These are phyloP conservation scores for Corchorus olitorius DNA, from an alignment of 345 rosid species.

Conservation along the genomic window DNA sequence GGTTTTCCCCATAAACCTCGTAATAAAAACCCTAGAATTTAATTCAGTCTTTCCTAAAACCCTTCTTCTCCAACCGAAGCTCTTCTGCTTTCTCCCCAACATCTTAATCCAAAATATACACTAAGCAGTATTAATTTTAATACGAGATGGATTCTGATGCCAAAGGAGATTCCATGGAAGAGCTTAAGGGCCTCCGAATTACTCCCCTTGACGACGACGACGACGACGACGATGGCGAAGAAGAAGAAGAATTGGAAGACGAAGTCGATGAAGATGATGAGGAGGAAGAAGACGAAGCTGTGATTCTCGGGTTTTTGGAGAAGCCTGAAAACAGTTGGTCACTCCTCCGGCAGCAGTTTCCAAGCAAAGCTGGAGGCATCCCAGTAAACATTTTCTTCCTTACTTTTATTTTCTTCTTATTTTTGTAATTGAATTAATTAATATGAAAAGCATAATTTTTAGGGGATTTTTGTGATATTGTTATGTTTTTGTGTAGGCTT, in stretches of 20 bases:
- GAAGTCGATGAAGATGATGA: conserved; percentile 57
- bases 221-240: conserved; percentile 30
- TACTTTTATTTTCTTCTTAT: background rate
- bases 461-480: conserved; percentile 11
- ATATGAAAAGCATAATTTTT: background rate
- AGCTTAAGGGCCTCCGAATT: conserved; percentile 60
- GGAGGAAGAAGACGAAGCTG: conserved; percentile 61
- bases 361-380: conserved; percentile 84
- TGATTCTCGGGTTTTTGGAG: conserved; percentile 69
- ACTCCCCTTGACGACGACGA: conserved; percentile 54
- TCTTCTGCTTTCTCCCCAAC: too few relatives aligned
- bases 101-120: too few relatives aligned
- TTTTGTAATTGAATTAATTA: background rate
- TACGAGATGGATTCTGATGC: conserved; percentile 32
- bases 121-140: too few relatives aligned
- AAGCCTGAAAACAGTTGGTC: conserved; percentile 65
- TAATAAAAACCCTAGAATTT: too few relatives aligned
- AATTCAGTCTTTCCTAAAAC: too few relatives aligned
- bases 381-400: conserved; percentile 50
- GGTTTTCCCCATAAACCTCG: too few relatives aligned
- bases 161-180: conserved; percentile 47
- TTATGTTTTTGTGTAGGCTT: conserved; percentile 52
- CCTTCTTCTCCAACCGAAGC: too few relatives aligned
- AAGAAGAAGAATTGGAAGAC: conserved; percentile 38
- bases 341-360: conserved; percentile 73